Conservation (phyloP, 129 eudicot genomes). For the Chrysanthemum makinoi region DNA sequence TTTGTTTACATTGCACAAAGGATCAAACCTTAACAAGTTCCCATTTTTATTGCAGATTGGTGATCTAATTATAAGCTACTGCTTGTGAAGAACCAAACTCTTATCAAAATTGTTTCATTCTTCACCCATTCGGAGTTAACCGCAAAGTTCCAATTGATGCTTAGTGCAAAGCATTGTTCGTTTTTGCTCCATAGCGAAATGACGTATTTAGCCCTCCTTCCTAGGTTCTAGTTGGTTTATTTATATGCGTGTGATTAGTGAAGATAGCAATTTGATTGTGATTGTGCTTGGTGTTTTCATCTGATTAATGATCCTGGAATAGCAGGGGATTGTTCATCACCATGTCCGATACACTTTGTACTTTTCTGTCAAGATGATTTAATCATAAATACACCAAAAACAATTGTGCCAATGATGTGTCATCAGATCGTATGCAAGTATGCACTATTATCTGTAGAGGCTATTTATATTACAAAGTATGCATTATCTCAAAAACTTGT, state of each 20-base stretch:
- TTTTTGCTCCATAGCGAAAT: conserved; percentile 26
- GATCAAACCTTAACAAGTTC: neutral
- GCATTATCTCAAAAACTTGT: too few relatives aligned
- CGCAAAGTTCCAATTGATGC: conserved; percentile 2
- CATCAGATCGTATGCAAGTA: neutral
- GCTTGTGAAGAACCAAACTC: conserved; percentile 21
- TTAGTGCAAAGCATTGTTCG: conserved; percentile 21
- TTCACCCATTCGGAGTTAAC: conserved; percentile 13
- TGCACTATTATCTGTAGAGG: too few relatives aligned
- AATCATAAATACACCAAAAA: neutral
- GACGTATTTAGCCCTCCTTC: conserved; percentile 15
- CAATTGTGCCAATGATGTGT: neutral
- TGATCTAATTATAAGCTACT: conserved; percentile 14
- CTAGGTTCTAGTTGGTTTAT: conserved; percentile 6
- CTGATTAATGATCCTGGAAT: neutral
- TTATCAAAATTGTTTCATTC: neutral
- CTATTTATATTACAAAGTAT: too few relatives aligned
- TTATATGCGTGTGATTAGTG: conserved; percentile 25
- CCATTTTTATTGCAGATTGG: conserved; percentile 28
- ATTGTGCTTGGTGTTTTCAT: conserved; percentile 20
- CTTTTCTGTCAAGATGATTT: neutral
- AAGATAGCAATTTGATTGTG: conserved; percentile 6
- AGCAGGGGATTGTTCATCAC: neutral
- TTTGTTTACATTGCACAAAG: neutral
- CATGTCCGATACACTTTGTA: neutral